Evolutionary conservation across 75 land plant species (phyloP).

Genomic region (Selaginella tamariscina): DNA sequence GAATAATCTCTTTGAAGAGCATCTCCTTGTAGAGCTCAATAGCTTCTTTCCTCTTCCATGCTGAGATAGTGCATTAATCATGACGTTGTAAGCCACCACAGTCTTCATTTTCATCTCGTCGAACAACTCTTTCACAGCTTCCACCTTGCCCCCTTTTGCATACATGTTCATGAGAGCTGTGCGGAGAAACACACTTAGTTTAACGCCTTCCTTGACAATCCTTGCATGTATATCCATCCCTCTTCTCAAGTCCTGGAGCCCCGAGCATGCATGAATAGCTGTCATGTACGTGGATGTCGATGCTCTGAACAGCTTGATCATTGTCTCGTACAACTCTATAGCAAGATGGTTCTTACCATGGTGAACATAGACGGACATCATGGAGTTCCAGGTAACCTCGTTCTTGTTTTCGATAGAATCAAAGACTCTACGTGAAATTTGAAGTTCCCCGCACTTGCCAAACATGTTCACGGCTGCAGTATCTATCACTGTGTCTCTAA

Average conservation of each 20-base stretch:
- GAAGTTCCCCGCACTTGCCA: not conserved
- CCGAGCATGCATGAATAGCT: not conserved
- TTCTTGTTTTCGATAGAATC: not conserved
- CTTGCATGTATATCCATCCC: not conserved
- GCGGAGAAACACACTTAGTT: not conserved
- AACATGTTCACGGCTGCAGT: not conserved
- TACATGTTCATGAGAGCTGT: not conserved
- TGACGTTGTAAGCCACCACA: not conserved
- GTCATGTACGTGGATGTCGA: not conserved
- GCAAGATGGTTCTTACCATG: not conserved
- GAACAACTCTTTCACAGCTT: not conserved
- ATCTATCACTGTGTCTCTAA: not conserved
- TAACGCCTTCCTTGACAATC: not conserved
- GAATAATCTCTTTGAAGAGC: not conserved
- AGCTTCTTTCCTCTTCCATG: not conserved
- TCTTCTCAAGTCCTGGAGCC: not conserved
- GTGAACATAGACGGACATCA: not conserved
- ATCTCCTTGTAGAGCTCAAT: not conserved
- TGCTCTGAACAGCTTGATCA: not conserved
- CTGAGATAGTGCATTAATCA: not conserved
- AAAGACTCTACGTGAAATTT: not conserved
- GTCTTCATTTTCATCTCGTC: not conserved
- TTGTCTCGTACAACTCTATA: not conserved
- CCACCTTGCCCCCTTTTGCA: not conserved
- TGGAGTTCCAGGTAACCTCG: not conserved